phyloP scores from a whole-genome alignment of 495 filamentous ascomycete species.

The Penicillium pulvis region DNA sequence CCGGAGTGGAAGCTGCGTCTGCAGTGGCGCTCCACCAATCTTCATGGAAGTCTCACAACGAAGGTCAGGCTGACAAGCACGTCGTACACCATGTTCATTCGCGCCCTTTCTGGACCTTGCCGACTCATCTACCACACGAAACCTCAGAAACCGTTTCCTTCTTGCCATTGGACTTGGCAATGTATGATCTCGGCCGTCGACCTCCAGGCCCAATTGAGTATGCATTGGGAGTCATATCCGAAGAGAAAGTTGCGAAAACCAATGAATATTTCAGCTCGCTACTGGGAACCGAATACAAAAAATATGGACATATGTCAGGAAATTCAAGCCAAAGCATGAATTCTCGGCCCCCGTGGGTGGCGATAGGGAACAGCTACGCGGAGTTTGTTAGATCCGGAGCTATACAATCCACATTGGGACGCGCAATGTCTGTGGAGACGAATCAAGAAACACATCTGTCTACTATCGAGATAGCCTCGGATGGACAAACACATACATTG shows the following conservation, averaged over 20 bases:
- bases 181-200: conserved; percentile 69
- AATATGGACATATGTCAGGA: conserved; percentile 23
- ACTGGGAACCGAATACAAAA: conserved; percentile 64
- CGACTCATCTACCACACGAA: conserved; percentile 58
- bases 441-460: conserved; percentile 27
- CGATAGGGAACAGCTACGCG: conserved; percentile 69
- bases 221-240: conserved; percentile 56
- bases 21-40: conserved; percentile 71
- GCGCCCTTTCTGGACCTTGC: conserved; percentile 72
- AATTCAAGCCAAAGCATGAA: conserved; percentile 22
- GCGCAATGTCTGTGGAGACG: conserved; percentile 26
- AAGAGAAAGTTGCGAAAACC: conserved; percentile 50
- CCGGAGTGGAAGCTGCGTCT: conserved; percentile 74
- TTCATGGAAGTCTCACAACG: conserved; percentile 36
- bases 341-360: conserved; percentile 60
- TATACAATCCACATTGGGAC: conserved; percentile 50
- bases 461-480: conserved; percentile 36
- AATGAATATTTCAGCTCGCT: conserved; percentile 57
- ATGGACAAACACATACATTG: conserved; percentile 34
- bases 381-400: conserved; percentile 68
- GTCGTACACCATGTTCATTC: conserved; percentile 69
- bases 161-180: conserved; percentile 71
- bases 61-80: conserved; percentile 15
- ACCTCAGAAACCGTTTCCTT: conserved; percentile 52
- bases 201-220: conserved; percentile 58